phyloP scores from a whole-genome alignment of 495 filamentous ascomycete species.

The Aspergillus indologenus region DNA sequence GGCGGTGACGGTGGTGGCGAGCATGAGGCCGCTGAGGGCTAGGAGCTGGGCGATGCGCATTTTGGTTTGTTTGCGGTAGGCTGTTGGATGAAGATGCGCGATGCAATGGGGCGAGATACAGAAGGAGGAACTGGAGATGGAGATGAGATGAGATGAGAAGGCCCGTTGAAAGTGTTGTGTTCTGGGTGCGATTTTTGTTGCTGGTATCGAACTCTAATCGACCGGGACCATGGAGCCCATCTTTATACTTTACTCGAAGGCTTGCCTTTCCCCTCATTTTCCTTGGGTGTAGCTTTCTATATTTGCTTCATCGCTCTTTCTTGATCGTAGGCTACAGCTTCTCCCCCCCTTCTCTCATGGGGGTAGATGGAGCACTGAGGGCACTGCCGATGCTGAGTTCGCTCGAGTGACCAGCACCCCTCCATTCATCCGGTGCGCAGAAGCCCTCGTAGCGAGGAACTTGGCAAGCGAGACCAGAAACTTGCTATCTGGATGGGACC shows the following conservation, averaged over 20 bases:
- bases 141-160: background rate
- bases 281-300: no score
- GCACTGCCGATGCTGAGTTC: background rate
- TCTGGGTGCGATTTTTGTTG: background rate
- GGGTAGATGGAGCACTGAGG: background rate
- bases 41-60: slow-evolving; percentile 31
- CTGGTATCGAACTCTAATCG: background rate
- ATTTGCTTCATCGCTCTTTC: no score
- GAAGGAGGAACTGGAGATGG: no score
- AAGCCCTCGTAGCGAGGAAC: no score
- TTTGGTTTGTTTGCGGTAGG: slow-evolving; percentile 1
- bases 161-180: background rate
- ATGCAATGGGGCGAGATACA: no score
- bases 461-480: no score
- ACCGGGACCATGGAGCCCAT: background rate
- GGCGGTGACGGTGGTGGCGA: slow-evolving; percentile 25
- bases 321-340: background rate
- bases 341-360: background rate
- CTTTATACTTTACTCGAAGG: slow-evolving; percentile 5
- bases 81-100: no score
- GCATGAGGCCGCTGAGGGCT: slow-evolving; percentile 27
- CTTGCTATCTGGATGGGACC: background rate
- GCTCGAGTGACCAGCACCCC: background rate
- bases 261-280: background rate
- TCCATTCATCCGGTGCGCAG: background rate